Percentiles rank a stretch among this genome's conserved stretches.
These are phyloP conservation scores for Mikania micrantha DNA, from an alignment of 129 eudicot species.

Conservation along the genomic window DNA sequence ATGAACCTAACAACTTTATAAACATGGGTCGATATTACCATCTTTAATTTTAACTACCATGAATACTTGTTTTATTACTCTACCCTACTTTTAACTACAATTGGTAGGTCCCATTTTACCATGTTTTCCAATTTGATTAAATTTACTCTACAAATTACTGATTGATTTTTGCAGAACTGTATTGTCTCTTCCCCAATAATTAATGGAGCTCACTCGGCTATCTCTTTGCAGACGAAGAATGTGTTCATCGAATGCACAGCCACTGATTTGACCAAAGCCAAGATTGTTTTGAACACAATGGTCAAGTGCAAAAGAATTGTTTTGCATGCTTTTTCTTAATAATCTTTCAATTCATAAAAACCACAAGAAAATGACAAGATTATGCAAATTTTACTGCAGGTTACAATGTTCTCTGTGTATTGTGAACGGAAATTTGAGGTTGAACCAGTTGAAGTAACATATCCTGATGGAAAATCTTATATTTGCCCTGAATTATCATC, in stretches of 20 bases:
- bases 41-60: not conserved
- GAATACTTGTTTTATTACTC: not conserved
- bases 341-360: constrained; percentile 2
- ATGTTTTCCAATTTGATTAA: constrained; percentile 4
- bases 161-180: constrained; percentile 60
- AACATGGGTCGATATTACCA: not conserved
- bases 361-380: constrained; percentile 6
- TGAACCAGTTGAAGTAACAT: constrained; percentile 83
- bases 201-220: constrained; percentile 95
- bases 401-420: constrained; percentile 86
- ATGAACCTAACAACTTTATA: not conserved
- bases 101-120: not conserved
- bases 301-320: constrained; percentile 26
- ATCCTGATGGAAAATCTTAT: constrained; percentile 60
- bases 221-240: constrained; percentile 73
- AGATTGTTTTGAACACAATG: constrained; percentile 89
- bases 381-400: constrained; percentile 41
- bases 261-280: constrained; percentile 94
- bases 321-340: not conserved
- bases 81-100: not conserved
- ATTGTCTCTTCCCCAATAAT: constrained; percentile 92
- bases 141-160: not conserved
- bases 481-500: constrained; percentile 72
- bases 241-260: constrained; percentile 98
- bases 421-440: constrained; percentile 86